phyloP scores from a whole-genome alignment of 768 basidiomycete species.

The Boletus sp. region DNA sequence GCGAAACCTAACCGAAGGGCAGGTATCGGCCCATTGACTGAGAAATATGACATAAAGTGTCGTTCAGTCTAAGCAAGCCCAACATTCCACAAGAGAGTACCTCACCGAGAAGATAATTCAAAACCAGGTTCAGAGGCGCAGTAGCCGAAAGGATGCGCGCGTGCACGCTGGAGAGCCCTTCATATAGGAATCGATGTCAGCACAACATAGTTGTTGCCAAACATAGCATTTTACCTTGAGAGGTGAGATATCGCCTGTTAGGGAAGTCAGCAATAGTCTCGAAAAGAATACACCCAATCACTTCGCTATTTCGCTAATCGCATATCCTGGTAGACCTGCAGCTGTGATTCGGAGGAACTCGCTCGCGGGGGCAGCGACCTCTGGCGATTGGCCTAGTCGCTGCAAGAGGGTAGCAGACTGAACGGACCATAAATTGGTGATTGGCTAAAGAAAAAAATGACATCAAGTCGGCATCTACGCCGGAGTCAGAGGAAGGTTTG shows the following conservation, averaged over 20 bases:
- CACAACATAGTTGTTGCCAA: not conserved
- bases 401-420: slow-evolving; percentile 37
- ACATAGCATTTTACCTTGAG: slow-evolving; percentile 13
- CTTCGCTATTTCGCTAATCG: slow-evolving; percentile 40
- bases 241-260: slow-evolving; percentile 18
- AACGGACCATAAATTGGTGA: slow-evolving; percentile 20
- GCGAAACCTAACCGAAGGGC: slow-evolving; percentile 24
- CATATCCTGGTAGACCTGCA: slow-evolving; percentile 47
- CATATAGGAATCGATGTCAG: not conserved
- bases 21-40: slow-evolving; percentile 27
- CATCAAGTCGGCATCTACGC: not conserved
- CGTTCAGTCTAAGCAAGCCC: not conserved
- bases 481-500: not conserved
- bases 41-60: not conserved
- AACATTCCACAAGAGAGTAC: not conserved
- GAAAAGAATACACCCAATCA: slow-evolving; percentile 2
- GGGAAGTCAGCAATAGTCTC: slow-evolving; percentile 1
- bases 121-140: slow-evolving; percentile 20
- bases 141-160: slow-evolving; percentile 20
- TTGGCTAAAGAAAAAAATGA: slow-evolving; percentile 11
- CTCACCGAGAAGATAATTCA: slow-evolving; percentile 28
- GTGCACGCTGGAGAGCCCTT: slow-evolving; percentile 24
- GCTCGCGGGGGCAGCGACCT: slow-evolving; percentile 38
- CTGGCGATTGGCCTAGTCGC: slow-evolving; percentile 34
- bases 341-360: slow-evolving; percentile 38